Percentiles rank a stretch among this genome's conserved stretches.
Conservation (phyloP, 2,329 filamentous ascomycete genomes). For the Aspergillus sergii region DNA sequence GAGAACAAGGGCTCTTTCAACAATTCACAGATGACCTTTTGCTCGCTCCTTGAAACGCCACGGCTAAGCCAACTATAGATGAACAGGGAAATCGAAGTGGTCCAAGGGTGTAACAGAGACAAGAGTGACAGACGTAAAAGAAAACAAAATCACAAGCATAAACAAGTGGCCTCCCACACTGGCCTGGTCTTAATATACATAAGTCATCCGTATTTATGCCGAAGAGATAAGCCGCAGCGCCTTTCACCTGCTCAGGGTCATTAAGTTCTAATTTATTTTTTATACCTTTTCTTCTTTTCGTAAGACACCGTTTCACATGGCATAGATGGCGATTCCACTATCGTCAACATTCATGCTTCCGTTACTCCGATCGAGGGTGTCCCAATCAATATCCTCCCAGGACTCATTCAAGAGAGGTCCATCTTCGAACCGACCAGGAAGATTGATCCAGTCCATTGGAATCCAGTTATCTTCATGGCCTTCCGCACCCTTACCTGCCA, state of each 20-base stretch:
- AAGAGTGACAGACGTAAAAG: not conserved
- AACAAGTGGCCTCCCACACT: constrained; percentile 11
- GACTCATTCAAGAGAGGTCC: constrained; percentile 29
- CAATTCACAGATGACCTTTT: not conserved
- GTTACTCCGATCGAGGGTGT: constrained; percentile 37
- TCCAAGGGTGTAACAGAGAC: not conserved
- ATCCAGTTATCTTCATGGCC: constrained; percentile 33
- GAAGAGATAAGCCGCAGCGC: constrained; percentile 14
- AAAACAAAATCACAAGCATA: constrained; percentile 8
- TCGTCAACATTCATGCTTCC: constrained; percentile 29
- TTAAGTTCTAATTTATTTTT: constrained; percentile 3
- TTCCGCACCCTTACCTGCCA: constrained; percentile 31
- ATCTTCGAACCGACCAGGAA: constrained; percentile 30
- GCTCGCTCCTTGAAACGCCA: constrained; percentile 14
- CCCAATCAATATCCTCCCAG: constrained; percentile 43
- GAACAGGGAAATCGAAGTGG: constrained; percentile 5
- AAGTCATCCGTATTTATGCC: constrained; percentile 23
- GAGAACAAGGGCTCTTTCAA: not conserved
- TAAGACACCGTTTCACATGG: constrained; percentile 26
- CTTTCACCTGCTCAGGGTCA: constrained; percentile 16
- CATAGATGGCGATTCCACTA: constrained; percentile 29
- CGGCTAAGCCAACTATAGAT: constrained; percentile 14
- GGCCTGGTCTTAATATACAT: constrained; percentile 22
- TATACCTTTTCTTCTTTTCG: not conserved
- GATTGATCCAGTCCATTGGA: constrained; percentile 36